Evolutionary conservation across 441 rosid genomes (phyloP), one percentile per base, ranked within the genome.

Genomic region (Dalechampia spathulata): DNA sequence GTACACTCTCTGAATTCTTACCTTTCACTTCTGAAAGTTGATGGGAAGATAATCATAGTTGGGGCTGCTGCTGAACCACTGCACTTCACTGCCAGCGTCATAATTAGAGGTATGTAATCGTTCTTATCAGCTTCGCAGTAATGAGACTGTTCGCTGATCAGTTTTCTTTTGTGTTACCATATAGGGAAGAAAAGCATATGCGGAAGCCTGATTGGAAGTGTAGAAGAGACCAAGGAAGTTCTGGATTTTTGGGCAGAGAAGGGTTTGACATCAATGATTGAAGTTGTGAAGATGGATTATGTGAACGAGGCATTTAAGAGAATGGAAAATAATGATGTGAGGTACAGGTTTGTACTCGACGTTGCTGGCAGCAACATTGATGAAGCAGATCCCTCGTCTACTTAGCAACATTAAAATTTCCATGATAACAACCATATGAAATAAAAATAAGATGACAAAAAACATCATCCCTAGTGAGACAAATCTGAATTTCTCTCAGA

Each of bases 321-420:
- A 56, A 71, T 72, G 56, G 78, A 69, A 58, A 71, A 22, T 72
- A 82, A 77, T 48, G 82, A 77, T 44, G 78, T 63, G 14, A 65
- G 76, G 53, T 65, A 67, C 19, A 63, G 81, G 66, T 75, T 78
- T 47, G 81, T 77, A 47, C 52, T 69, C 16, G 81, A 79, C 34
- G 72, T 65, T 26, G 76, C 73, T 2, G 70, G 77, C 55, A 66
- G 75, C 64, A 62, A 72, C 43, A 65, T 63, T 3, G 60, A 23
- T 55, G 49, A 64, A 30, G 17, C 32, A 38, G 5, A 37, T 22
- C 34, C 14, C 3, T 6, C 12, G 6, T 45, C n/a, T 37, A 12
- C 39, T 17, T 8, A 16, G 39, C 6, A 28, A 3, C 22, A 16
- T 30, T 17, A 2, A 3, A 12, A 16, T 49, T 16, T 49, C 22